phyloP scores from a whole-genome alignment of 805 yeast species.

The Candida saitoana region DNA sequence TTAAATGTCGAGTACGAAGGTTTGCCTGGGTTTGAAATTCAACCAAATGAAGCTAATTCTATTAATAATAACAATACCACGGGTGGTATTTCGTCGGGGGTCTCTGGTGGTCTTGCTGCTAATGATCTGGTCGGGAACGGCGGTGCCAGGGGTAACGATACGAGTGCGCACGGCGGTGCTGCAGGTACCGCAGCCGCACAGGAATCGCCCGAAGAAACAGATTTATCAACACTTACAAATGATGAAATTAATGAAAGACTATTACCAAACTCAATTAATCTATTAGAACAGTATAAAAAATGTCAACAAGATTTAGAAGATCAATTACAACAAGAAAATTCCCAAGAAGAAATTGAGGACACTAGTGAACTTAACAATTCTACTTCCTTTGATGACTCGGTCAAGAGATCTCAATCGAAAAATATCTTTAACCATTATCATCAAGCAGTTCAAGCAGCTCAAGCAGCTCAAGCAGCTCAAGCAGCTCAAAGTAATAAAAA shows the following conservation, averaged over 20 bases:
- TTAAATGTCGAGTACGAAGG: conserved; percentile 18
- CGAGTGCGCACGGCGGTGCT: conserved; percentile 7
- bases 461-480: conserved; percentile 16
- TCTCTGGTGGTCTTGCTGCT: neutral
- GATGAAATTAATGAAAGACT: conserved; percentile 18
- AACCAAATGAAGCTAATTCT: neutral
- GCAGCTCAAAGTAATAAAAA: neutral
- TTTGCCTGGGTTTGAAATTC: conserved; percentile 26
- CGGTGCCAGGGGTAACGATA: conserved; percentile 11
- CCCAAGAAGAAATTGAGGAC: neutral
- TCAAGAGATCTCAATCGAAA: conserved; percentile 22
- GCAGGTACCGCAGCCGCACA: too few species aligned
- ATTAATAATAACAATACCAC: neutral
- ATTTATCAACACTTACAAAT: conserved; percentile 11
- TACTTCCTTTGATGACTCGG: conserved; percentile 8
- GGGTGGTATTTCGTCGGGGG: neutral
- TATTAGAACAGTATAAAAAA: conserved; percentile 19
- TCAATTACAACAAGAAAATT: conserved; percentile 3
- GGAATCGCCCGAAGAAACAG: too few species aligned
- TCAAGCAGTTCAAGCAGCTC: conserved; percentile 13
- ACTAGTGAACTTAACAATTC: neutral
- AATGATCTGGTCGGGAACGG: neutral
- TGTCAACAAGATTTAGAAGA: conserved; percentile 7
- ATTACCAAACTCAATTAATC: conserved; percentile 17
- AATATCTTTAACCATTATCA: conserved; percentile 32